phyloP scores from a whole-genome alignment of 805 yeast species.

The Teunomyces gatunensis region DNA sequence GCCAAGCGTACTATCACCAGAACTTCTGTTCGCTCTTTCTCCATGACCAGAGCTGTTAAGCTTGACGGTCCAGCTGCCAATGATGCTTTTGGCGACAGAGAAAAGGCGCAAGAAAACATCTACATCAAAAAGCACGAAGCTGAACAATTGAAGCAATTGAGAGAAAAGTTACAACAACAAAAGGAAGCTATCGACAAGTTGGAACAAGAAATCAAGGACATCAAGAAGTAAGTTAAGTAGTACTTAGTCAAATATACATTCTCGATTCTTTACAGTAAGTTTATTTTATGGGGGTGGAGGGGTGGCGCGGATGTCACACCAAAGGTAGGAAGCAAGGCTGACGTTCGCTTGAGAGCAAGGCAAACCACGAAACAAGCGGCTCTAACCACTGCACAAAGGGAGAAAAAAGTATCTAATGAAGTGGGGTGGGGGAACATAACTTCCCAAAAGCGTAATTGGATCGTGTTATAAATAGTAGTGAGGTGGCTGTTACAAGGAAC shows the following conservation, averaged over 20 bases:
- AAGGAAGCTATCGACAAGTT: conserved; percentile 54
- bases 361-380: neutral
- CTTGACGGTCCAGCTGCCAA: conserved; percentile 10
- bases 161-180: conserved; percentile 73
- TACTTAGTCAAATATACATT: neutral
- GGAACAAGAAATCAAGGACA: conserved; percentile 45
- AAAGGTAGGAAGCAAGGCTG: neutral
- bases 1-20: conserved; percentile 20
- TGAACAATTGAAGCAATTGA: conserved; percentile 76
- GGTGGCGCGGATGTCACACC: neutral
- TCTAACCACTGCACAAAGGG: neutral
- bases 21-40: conserved; percentile 29
- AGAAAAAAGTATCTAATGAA: neutral
- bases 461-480: neutral
- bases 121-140: conserved; percentile 87
- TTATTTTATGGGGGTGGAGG: neutral
- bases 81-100: conserved; percentile 65
- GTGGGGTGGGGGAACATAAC: neutral
- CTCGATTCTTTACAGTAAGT: neutral
- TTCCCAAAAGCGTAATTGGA: neutral
- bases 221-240: conserved; percentile 8
- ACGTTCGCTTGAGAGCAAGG: neutral
- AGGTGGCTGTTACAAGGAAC: neutral
- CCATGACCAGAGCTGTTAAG: conserved; percentile 25
- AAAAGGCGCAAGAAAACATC: conserved; percentile 85